Evolutionary conservation across 495 filamentous ascomycete species (phyloP), one percentile per base, ranked within the genome.

Genomic region (Halenospora varia): DNA sequence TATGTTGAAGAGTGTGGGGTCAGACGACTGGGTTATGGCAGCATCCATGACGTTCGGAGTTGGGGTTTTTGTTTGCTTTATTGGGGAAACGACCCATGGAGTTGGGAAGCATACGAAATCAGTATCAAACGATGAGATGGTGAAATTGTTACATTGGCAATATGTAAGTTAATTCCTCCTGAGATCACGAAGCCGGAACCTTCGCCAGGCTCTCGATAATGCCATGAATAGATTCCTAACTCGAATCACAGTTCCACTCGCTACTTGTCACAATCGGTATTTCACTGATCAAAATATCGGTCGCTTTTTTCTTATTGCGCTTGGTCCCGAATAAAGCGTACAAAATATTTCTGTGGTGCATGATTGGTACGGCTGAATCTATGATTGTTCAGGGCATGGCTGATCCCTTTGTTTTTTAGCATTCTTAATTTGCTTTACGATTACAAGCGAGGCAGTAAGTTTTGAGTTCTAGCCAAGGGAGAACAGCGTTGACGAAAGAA

Each of bases 91-190:
- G 18, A 61, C 62, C 13, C 56, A 73, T 66, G 63, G 75, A 45
- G 52, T 75, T 24, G 75, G 75, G 13, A 65, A 62, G 48, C 74
- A 77, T 42, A 63, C 57, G 18, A 60, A 59, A 17, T 68, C 67
- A 35, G 66, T 76, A 10, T 50, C 57, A 4, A 23, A 23, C 6
- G 20, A 42, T 2, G 63, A 71, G n/a, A 52, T 61, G 40, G 44
- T 67, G 3, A 68, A 70, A 13, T 66, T 71, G 2, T 64, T 73
- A 48, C 73, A 73, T 41, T 64, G 72, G 42, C 72, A 73, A 39
- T 77, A 73, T 25, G 44, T 47, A 47, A 10, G 44, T 10, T 18
- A 11, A 13, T 8, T 18, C n/a, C 9, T 40, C 9, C 35, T 40
- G 9, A 9, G 35, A 40, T 40, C 9, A n/a, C 35, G 35, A 9